These are phyloP conservation scores for Calonectria montana DNA, from an alignment of 2,329 filamentous ascomycete genomes.

Conservation along the genomic window DNA sequence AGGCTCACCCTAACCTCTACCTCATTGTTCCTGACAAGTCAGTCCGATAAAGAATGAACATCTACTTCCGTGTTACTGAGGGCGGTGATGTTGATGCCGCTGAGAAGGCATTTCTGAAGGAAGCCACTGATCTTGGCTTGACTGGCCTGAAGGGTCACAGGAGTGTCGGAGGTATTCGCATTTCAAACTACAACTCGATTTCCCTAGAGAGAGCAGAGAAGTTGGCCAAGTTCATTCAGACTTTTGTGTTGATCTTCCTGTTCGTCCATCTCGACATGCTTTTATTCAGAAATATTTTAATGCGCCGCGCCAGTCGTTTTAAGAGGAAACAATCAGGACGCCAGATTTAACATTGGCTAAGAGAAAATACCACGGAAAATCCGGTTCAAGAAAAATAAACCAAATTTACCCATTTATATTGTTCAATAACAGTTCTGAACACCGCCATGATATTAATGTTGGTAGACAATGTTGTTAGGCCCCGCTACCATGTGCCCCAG, in stretches of 20 bases:
- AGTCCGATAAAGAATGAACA: conserved; percentile 90
- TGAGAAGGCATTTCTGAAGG: conserved; percentile 84
- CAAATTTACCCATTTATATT: background rate
- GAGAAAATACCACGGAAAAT: background rate
- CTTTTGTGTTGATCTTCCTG: conserved; percentile 61
- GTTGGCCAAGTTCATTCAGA: conserved; percentile 71
- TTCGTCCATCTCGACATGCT: too few species aligned
- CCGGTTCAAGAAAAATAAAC: background rate
- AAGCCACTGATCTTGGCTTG: conserved; percentile 75
- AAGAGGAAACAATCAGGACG: conserved; percentile 18
- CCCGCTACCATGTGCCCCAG: conserved; percentile 21
- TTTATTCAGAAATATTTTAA: too few species aligned
- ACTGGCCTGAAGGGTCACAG: conserved; percentile 90
- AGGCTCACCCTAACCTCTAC: conserved; percentile 80
- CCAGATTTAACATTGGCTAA: conserved; percentile 39
- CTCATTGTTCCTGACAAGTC: conserved; percentile 79
- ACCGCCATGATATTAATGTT: background rate
- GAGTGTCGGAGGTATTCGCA: conserved; percentile 76
- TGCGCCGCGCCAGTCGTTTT: too few species aligned
- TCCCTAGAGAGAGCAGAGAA: conserved; percentile 74
- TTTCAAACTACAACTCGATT: conserved; percentile 91
- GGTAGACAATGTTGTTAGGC: background rate
- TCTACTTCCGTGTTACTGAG: conserved; percentile 83
- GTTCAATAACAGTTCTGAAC: background rate
- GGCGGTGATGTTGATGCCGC: conserved; percentile 71